Evolutionary conservation across 2,329 filamentous ascomycete species (phyloP), one percentile per base, ranked within the genome.

Genomic region (Colletotrichum kahawae): DNA sequence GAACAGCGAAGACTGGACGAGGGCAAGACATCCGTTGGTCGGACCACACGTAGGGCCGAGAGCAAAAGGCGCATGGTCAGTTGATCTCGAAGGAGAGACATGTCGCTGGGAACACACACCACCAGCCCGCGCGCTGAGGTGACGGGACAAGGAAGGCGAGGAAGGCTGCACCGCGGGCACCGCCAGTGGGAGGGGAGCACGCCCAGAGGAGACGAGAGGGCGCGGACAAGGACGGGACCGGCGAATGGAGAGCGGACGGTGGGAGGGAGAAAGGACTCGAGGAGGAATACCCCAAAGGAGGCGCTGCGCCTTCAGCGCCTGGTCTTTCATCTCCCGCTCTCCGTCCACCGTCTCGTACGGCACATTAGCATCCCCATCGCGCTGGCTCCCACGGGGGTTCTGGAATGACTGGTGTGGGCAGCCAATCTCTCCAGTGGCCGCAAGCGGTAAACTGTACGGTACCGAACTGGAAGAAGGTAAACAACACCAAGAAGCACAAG

Each of bases 321-420:
- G 38, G 66, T 21, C 69, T 75, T 70, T 68, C 70, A 67, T 75
- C 63, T 72, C 62, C 62, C 69, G 59, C 72, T 43, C 68, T 18
- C 18, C 57, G 43, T 59, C 29, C 51, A 33, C 51, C 54, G 38
- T 54, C 43, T 65, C 68, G 54, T 71, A 74, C 60, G 24, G 68
- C 59, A 75, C 51, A 63, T 57, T 34, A 34, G 34, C 38, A 60
- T 68, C 57, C n/a, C 63, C 69, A 59, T 75, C 69, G 14, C 16
- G 18, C 34, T 63, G 33, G 38, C 68, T 57, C 62, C 54, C 72
- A 75, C 57, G 57, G 63, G 67, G 69, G 72, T 60, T 75, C 72
- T 75, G 72, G 72, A 75, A 75, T 75, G 72, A 72, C 43, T 34
- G 69, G 24, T 72, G 72, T 75, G 72, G 69, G 69, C 72, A 51